These are phyloP conservation scores for Phytopythium mirpurense DNA, from an alignment of 352 stramenopile genomes.

Conservation along the genomic window DNA sequence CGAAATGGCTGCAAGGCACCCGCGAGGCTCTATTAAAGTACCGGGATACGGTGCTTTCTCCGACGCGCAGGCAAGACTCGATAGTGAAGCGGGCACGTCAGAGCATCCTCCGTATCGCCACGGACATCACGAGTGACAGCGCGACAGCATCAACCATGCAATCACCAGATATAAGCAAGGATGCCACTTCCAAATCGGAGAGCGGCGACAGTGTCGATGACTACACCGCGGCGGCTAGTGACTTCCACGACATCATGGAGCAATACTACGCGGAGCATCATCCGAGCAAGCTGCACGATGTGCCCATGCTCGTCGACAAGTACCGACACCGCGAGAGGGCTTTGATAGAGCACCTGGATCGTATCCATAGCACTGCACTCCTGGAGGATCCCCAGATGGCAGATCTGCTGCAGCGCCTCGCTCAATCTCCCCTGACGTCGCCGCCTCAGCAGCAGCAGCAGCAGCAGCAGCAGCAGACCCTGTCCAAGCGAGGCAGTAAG, in stretches of 20 bases:
- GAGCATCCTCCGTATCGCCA: constrained; percentile 12
- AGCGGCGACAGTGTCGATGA: constrained; percentile 4
- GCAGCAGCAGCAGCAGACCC: background rate
- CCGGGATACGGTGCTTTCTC: constrained; percentile 21
- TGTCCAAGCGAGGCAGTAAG: constrained; percentile 15
- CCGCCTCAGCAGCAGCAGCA: background rate
- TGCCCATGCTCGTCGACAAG: constrained; percentile 43
- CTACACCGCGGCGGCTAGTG: background rate
- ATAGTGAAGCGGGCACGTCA: constrained; percentile 14
- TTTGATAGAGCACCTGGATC: constrained; percentile 58
- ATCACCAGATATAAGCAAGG: background rate
- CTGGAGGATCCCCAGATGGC: constrained; percentile 24
- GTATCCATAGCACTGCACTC: constrained; percentile 55
- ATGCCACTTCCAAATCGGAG: background rate
- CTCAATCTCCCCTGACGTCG: constrained; percentile 1
- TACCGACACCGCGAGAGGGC: constrained; percentile 45
- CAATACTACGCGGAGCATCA: constrained; percentile 60
- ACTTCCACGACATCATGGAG: constrained; percentile 34
- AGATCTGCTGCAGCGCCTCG: constrained; percentile 21
- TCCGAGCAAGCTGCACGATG: constrained; percentile 48
- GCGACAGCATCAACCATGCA: background rate
- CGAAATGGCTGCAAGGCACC: constrained; percentile 56
- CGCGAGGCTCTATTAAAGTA: constrained; percentile 45
- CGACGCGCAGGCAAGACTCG: constrained; percentile 19
- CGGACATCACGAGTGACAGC: background rate